These are phyloP conservation scores for Trichoderma orchidacearum DNA, from an alignment of 495 filamentous ascomycete genomes.

Conservation along the genomic window DNA sequence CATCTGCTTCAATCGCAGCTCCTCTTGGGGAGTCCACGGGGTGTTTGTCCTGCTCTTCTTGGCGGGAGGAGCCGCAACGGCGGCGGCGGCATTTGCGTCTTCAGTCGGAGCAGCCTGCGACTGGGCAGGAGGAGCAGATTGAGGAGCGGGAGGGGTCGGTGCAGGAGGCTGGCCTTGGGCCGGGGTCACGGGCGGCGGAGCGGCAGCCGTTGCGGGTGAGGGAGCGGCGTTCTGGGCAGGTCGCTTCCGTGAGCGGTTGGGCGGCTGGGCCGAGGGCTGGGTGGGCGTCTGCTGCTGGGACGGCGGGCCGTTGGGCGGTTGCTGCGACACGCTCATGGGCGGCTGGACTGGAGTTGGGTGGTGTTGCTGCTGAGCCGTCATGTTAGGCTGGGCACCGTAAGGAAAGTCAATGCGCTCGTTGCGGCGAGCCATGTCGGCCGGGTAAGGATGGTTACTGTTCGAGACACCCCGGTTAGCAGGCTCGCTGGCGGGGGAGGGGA, in stretches of 20 bases:
- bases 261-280: conserved; percentile 16
- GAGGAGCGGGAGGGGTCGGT: conserved; percentile 7
- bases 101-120: conserved; percentile 5
- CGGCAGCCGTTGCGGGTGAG: conserved; percentile 2
- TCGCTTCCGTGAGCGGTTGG: conserved; percentile 12
- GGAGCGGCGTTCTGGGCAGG: conserved; percentile 10
- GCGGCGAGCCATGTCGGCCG: conserved; percentile 28
- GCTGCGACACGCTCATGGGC: conserved; percentile 19
- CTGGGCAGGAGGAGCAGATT: conserved; percentile 8
- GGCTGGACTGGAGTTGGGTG: conserved; percentile 25
- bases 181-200: neutral
- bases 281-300: conserved; percentile 28
- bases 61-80: conserved; percentile 38
- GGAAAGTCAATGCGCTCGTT: conserved; percentile 20
- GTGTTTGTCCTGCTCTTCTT: conserved; percentile 96
- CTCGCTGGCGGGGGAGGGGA: conserved; percentile 11
- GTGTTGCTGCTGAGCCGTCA: conserved; percentile 15
- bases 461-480: conserved; percentile 15
- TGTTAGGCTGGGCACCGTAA: conserved; percentile 10
- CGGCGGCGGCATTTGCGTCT: conserved; percentile 18
- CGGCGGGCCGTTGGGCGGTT: conserved; percentile 9
- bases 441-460: conserved; percentile 22
- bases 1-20: conserved; percentile 84
- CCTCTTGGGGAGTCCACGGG: conserved; percentile 91
- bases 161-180: neutral